Evolutionary conservation across 495 filamentous ascomycete genomes (phyloP), one percentile per base, ranked within the genome.

Genomic region (Choiromyces venosus): DNA sequence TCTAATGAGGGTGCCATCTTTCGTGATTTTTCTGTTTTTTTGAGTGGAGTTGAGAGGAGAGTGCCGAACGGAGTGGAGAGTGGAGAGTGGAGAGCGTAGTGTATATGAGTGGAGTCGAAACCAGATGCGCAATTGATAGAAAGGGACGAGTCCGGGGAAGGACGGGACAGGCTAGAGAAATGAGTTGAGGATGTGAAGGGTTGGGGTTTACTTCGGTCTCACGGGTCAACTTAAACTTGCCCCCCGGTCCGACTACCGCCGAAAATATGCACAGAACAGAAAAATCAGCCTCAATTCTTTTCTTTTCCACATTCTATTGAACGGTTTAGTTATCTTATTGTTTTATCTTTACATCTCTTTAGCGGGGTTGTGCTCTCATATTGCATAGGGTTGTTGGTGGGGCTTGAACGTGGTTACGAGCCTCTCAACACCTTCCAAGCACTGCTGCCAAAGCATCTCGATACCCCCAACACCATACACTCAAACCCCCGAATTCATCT

Each of bases 1-100:
- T 93, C 89, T 79, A 91, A 90, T 83, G 93, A 90, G 81, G 91
- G 89, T 83, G 92, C 92, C 93, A 96, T 96, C 86, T 86, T 85
- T 61, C 25, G 25, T 37, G 35, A 19, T 35, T 35, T 56, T 36
- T 72, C 14, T 67, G 40, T 70, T 42, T 56, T 37, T 33, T 70
- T 71, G 72, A 70, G 74, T 73, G 71, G 71, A 65, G 75, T 73
- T 73, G 66, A 75, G 73, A 78, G 79, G 42, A 52, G 52, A 29
- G 52, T 33, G 52, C 25, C 16, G 52, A 67, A 73, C 64, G 67
- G 71, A 70, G 66, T 71, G 66, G 72, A 73, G 56, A 65, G 44
- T 65, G 52, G 67, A 10, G 46, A 56, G 40, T 33, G 37, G 40
- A 33, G 40, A 37, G 52, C 33, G 67, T 18, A 38, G 71, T 14